Base-by-base conservation (phyloP, 306 rosid species). In the Vachellia collinsii region DNA sequence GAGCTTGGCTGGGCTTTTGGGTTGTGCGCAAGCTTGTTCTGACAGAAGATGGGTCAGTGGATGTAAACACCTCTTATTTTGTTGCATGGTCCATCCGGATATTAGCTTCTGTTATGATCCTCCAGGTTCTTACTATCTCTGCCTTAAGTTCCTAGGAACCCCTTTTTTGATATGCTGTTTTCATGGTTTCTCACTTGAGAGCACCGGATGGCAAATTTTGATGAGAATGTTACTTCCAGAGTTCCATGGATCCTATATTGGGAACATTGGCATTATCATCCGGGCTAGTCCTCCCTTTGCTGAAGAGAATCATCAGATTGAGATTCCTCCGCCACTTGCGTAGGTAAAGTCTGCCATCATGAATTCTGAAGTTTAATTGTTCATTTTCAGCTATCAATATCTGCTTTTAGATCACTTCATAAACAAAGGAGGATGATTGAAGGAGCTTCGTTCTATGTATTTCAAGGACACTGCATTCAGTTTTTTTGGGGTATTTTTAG, bases 1-100 rank as follows among this genome's bases (percentile, higher is more conserved):
- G 98, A 81, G 98, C 99, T 58, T 93, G 99, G 98, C 79, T 93
- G 88, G 99, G 99, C 70, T 95, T 95, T 79, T 95, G 93, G 97
- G 91, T 88, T 70, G 92, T 93, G 37, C 96, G 75, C 69, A 92
- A 92, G 86, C 87, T 95, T 80, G 89, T 93, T 82, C 82, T 93
- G 51, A 86, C 89, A 51, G 97, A 95, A 86, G 94, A 92, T 48
- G 99, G 99, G 83, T 87, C 97, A 34, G 88, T 95, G 78, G 93
- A 95, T 79, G 67, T 62, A 58, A 91, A 86, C 86, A 93, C 93
- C 59, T 85, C 98, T 70, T 79, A 84, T 59, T 93, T 93, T 79
- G 99, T 93, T 64, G 88, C 87, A 42, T 93, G 99, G 97, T 83
- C 97, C 81, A 86, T 95, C 61, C 88, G 96, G 39, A 78, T 88